Conservation (phyloP, 352 stramenopile species). For the Pythium oligandrum region DNA sequence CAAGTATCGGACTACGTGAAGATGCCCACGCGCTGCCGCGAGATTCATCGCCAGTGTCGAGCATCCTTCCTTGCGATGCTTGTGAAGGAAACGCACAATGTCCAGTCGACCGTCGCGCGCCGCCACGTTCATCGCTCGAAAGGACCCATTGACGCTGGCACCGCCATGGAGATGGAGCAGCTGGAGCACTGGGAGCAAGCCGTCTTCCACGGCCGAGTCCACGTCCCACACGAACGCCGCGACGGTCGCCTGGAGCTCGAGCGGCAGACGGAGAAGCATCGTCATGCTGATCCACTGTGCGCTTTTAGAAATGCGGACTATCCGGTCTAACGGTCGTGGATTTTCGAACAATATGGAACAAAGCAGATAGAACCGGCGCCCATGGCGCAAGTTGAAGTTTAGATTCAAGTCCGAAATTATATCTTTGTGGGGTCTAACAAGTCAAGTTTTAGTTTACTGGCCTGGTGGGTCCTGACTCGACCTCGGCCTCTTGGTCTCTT, state of each 20-base stretch:
- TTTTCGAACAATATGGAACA: too few species aligned
- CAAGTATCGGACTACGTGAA: conserved; percentile 33
- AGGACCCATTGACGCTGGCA: neutral
- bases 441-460: too few species aligned
- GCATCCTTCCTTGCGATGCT: conserved; percentile 27
- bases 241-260: conserved; percentile 23
- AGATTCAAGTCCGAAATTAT: too few species aligned
- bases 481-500: too few species aligned
- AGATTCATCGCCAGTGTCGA: conserved; percentile 37
- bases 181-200: conserved; percentile 14
- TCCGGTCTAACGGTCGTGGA: too few species aligned
- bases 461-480: too few species aligned
- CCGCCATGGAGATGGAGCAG: conserved; percentile 2
- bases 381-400: too few species aligned
- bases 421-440: too few species aligned
- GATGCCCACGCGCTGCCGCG: conserved; percentile 26
- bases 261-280: conserved; percentile 6
- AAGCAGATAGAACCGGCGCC: too few species aligned
- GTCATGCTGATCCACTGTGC: too few species aligned
- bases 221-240: conserved; percentile 28
- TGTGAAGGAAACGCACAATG: conserved; percentile 32
- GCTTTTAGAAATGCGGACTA: too few species aligned
- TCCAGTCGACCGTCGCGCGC: conserved; percentile 18
- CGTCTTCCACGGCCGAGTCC: conserved; percentile 8
- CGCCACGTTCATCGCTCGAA: conserved; percentile 18